phyloP scores from a whole-genome alignment of 2,329 filamentous ascomycete genomes.

The Talaromyces albobiverticillius region DNA sequence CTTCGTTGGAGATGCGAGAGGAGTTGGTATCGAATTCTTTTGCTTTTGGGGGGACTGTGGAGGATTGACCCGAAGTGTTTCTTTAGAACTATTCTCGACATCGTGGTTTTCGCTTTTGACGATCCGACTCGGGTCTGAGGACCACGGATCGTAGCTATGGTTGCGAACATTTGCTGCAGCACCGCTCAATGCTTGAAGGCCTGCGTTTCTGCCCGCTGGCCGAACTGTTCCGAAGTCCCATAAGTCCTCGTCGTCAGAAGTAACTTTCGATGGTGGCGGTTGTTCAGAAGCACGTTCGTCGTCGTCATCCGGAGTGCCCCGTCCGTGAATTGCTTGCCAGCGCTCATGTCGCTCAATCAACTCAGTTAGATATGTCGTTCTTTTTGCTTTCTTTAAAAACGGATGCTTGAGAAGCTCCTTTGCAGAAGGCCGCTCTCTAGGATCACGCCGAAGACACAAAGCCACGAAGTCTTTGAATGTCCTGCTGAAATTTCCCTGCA shows the following conservation, averaged over 20 bases:
- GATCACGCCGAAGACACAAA: constrained; percentile 82
- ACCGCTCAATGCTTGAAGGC: constrained; percentile 73
- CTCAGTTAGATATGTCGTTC: constrained; percentile 94
- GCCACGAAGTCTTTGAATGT: constrained; percentile 82
- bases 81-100: constrained; percentile 26
- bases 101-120: constrained; percentile 19
- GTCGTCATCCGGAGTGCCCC: constrained; percentile 64
- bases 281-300: constrained; percentile 48
- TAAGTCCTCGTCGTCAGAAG: constrained; percentile 74
- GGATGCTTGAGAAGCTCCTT: constrained; percentile 84
- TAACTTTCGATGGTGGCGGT: constrained; percentile 31
- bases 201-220: constrained; percentile 66
- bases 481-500: constrained; percentile 79
- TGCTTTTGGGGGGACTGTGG: constrained; percentile 57
- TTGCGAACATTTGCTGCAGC: constrained; percentile 74
- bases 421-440: constrained; percentile 80
- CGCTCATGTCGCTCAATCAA: constrained; percentile 86
- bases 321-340: constrained; percentile 79
- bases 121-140: background rate
- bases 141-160: constrained; percentile 48
- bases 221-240: constrained; percentile 98
- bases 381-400: constrained; percentile 88
- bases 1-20: constrained; percentile 55
- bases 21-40: constrained; percentile 32
- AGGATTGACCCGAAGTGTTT: constrained; percentile 51